phyloP scores from a whole-genome alignment of 1,284 basidiomycete genomes.

The Malassezia obtusa region DNA sequence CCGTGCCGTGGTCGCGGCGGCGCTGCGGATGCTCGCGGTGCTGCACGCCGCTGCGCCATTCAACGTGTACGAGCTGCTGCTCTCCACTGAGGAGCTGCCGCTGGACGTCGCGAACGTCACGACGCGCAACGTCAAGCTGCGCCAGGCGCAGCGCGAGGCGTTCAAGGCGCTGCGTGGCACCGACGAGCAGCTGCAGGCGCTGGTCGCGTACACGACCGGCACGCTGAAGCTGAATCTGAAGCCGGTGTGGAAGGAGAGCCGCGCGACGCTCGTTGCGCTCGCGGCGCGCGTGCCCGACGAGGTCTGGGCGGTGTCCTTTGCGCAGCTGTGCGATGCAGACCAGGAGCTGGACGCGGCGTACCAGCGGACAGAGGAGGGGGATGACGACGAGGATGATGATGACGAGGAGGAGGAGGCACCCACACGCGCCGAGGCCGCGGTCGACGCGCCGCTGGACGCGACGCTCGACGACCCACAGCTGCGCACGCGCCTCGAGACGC shows the following conservation, averaged over 20 bases:
- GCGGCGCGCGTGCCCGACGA: constrained; percentile 16
- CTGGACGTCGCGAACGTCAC: constrained; percentile 30
- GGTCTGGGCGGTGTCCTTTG: constrained; percentile 23
- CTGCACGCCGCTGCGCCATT: background rate
- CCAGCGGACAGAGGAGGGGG: background rate
- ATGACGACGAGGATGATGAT: constrained; percentile 8
- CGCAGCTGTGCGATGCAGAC: constrained; percentile 14
- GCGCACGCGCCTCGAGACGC: constrained; percentile 18
- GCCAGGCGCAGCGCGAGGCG: constrained; percentile 27
- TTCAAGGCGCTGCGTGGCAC: background rate
- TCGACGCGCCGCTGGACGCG: background rate
- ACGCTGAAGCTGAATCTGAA: constrained; percentile 43
- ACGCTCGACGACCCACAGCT: constrained; percentile 30
- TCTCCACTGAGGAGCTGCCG: constrained; percentile 32
- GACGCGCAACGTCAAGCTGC: constrained; percentile 40
- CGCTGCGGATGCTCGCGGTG: constrained; percentile 25
- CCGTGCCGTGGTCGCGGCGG: constrained; percentile 23
- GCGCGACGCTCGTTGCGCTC: constrained; percentile 33
- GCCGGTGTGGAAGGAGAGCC: constrained; percentile 40
- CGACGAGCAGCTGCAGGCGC: constrained; percentile 8
- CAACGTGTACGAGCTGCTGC: constrained; percentile 18
- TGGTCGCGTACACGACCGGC: constrained; percentile 31
- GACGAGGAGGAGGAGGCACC: background rate
- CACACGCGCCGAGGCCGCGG: background rate
- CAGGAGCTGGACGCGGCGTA: background rate